Conservation (phyloP, 1,284 basidiomycete genomes). For the Pseudozyma sp. region DNA sequence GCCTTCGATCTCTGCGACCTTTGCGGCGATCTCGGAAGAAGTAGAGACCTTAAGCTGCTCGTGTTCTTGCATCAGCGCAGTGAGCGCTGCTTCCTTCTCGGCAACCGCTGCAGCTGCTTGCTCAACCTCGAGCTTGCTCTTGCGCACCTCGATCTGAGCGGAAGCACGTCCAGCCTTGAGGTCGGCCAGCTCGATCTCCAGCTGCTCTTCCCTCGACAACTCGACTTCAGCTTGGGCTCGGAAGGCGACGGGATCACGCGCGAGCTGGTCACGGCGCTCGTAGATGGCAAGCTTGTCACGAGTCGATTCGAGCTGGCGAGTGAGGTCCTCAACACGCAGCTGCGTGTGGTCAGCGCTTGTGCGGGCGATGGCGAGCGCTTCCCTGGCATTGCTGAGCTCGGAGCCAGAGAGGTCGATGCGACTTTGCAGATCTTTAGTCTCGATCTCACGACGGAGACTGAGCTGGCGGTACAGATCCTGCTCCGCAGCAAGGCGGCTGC, state of each 20-base stretch:
- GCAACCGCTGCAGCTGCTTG: slow-evolving; percentile 78
- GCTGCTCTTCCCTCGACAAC: slow-evolving; percentile 78
- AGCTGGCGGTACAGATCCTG: slow-evolving; percentile 80
- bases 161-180: slow-evolving; percentile 66
- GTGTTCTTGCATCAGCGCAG: slow-evolving; percentile 73
- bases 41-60: slow-evolving; percentile 75
- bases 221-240: slow-evolving; percentile 31
- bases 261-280: slow-evolving; percentile 74
- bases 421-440: slow-evolving; percentile 79
- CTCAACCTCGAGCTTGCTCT: slow-evolving; percentile 79
- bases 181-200: slow-evolving; percentile 82
- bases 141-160: slow-evolving; percentile 66
- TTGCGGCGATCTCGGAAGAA: slow-evolving; percentile 70
- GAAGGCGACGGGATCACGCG: slow-evolving; percentile 44
- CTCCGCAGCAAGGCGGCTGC: slow-evolving; percentile 81
- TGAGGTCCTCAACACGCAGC: slow-evolving; percentile 79
- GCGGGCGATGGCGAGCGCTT: slow-evolving; percentile 79
- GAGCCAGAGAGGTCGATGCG: slow-evolving; percentile 79
- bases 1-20: slow-evolving; percentile 78
- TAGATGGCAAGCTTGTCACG: slow-evolving; percentile 87
- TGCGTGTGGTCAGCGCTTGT: slow-evolving; percentile 84
- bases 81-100: slow-evolving; percentile 80
- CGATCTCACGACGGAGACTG: slow-evolving; percentile 82
- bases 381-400: slow-evolving; percentile 79
- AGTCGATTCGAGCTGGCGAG: slow-evolving; percentile 79